Base-by-base conservation (phyloP, 495 filamentous ascomycete species). In the Talaromyces ruber region DNA sequence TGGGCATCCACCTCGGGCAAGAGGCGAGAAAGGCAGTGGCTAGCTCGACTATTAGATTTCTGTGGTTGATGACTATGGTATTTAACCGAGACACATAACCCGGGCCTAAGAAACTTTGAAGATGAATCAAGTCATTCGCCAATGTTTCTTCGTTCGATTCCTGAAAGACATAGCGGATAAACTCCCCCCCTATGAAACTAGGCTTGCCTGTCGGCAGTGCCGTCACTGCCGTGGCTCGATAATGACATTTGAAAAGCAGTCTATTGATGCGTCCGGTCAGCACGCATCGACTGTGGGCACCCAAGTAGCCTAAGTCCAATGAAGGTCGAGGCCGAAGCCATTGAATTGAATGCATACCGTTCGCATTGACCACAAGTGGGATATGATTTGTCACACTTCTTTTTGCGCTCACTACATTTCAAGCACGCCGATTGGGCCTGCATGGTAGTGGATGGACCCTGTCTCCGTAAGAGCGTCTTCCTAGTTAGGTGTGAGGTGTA, bases 311-410 rank as follows among this genome's bases (percentile, higher is more conserved):
- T 39, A 59, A 11, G 12, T 39, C 2, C 9, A 45, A 11, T 28
- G n/a, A 21, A 58, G 14, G 18, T 8, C 21, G 55, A 34, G 16
- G 22, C 25, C 16, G 21, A 47, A 59, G 16, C 29, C 4, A 30
- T 9, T 6, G 14, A 18, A 9, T 34, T 0, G 34, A 25, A 25
- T 28, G 32, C 57, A 45, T 59, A 59, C 57, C 57, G 32, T 45
- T 45, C 39, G 18, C 57, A 59, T 26, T 34, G 57, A 26, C 34
- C 32, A 25, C 57, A 59, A 43, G 26, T 29, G 11, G 57, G 57
- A 9, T 45, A 59, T 9, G 21, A 4, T 26, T 59, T 59, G 34
- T 59, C 57, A 29, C 57, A 59, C 39, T 59, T 59, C 28, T 59
- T 43, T 25, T 59, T 59, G 39, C 57, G 57, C 30, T 43, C 32